These are phyloP conservation scores for Wolfiporia cocos DNA, from an alignment of 1,284 basidiomycete species.

Conservation along the genomic window DNA sequence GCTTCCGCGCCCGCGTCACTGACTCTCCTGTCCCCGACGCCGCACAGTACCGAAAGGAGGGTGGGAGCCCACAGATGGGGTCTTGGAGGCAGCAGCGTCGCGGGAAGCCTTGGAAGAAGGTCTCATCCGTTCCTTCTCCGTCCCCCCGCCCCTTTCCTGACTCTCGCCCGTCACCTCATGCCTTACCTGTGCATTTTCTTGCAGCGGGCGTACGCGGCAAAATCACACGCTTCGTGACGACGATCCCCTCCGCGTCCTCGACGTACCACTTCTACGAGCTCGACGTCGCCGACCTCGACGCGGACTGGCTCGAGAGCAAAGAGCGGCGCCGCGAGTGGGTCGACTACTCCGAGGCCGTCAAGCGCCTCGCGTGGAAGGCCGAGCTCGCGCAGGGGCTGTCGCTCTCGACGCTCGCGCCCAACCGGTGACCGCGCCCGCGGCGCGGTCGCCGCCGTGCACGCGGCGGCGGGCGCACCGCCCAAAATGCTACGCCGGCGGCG, in stretches of 20 bases:
- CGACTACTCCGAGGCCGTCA: conserved; percentile 71
- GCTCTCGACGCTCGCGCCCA: conserved; percentile 59
- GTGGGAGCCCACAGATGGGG: conserved; percentile 74
- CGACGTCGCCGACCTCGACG: conserved; percentile 67
- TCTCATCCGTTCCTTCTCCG: conserved; percentile 75
- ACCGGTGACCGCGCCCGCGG: conserved; percentile 17
- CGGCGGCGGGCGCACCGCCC: background rate
- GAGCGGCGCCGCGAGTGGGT: conserved; percentile 81
- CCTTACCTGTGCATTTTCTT: conserved; percentile 13
- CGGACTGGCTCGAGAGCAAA: conserved; percentile 70
- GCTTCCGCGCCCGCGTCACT: conserved; percentile 10
- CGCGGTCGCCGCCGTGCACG: background rate
- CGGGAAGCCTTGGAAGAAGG: conserved; percentile 90
- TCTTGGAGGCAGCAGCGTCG: conserved; percentile 76
- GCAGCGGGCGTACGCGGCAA: conserved; percentile 77
- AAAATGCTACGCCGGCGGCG: conserved; percentile 4
- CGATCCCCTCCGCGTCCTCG: conserved; percentile 67
- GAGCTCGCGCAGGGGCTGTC: conserved; percentile 70
- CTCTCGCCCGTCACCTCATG: conserved; percentile 22
- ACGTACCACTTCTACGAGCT: conserved; percentile 86
- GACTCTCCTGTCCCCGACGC: conserved; percentile 8
- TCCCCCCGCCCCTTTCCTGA: conserved; percentile 47
- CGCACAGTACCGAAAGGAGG: conserved; percentile 77
- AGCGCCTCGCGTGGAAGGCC: conserved; percentile 70
- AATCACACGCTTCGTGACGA: conserved; percentile 72